Evolutionary conservation across 2,329 filamentous ascomycete species (phyloP), one percentile per base, ranked within the genome.

Genomic region (Cryphonectria carpinicola): DNA sequence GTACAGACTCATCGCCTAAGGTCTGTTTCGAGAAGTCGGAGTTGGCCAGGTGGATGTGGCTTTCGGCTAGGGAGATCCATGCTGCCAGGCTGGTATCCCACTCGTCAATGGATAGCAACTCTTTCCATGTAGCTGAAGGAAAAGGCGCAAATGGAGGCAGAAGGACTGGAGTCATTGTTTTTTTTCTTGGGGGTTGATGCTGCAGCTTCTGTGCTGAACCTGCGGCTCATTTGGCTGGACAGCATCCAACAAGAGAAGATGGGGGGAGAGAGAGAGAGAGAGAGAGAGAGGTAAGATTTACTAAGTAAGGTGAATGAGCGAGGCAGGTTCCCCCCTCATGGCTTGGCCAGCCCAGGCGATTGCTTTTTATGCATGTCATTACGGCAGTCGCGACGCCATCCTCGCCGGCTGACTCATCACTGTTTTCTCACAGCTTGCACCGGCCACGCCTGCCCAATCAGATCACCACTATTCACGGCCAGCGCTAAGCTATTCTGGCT

Each of bases 21-120:
- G 88, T 83, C 37, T 81, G 79, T 49, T 80, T 77, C 63, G 79
- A 74, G 72, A 96, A 92, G 0, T 88, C 82, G 1, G 84, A 76
- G 8, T 88, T 84, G 0, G 87, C 76, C 0, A 92, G 81, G 19
- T 86, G 84, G 41, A 96, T 80, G 73, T 94, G 88, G 3, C 90
- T 86, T 67, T 90, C 85, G 8, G 89, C 82, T 8, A 97, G 85
- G 14, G 88, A 83, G 25, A 90, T 82, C 94, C 94, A 98, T 49
- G 93, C 90, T 73, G 92, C 88, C 63, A 97, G 82, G 78, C 92
- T 94, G 43, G 88, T 85, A 74, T 91, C 86, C 94, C 94, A 97
- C 81, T 97, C 93, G 66, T 86, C 82, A 4, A 89, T 82, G 54
- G 86, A 84, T 71, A 97, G 87, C 74, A 87, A 87, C 74, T 87